Evolutionary conservation across 2,329 filamentous ascomycete genomes (phyloP).

Genomic region (Gyromitra esculenta): DNA sequence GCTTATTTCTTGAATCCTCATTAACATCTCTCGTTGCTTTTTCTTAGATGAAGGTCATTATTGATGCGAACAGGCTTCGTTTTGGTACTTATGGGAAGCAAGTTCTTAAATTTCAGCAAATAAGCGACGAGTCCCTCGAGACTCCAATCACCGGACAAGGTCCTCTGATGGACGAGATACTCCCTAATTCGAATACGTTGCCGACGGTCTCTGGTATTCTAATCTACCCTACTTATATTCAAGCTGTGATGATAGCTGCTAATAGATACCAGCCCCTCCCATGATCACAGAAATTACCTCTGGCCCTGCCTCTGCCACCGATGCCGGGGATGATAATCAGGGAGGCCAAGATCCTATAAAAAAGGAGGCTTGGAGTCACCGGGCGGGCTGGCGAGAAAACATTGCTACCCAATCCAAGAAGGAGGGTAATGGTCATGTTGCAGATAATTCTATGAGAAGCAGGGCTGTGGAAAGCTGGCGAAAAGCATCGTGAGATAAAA

Average conservation of each 20-base stretch:
- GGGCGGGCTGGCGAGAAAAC: not conserved
- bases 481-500: not conserved
- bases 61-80: conserved; percentile 19
- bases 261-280: not conserved
- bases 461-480: not conserved
- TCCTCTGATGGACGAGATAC: not conserved
- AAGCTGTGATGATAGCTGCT: not conserved
- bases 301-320: not conserved
- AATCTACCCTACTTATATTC: not conserved
- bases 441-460: not conserved
- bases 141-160: not conserved
- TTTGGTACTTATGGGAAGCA: not conserved
- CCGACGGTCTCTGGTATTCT: not conserved
- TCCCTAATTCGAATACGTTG: not conserved
- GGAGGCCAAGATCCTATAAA: not conserved
- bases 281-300: not conserved
- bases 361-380: not conserved
- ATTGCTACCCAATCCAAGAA: not conserved
- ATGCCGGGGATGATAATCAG: not conserved
- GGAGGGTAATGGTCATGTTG: not conserved
- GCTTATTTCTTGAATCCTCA: not conserved
- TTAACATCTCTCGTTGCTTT: not conserved
- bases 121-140: not conserved
- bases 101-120: not conserved
- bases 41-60: not conserved